Conservation (phyloP, 2,329 filamentous ascomycete species). For the Beauveria brongniartii region DNA sequence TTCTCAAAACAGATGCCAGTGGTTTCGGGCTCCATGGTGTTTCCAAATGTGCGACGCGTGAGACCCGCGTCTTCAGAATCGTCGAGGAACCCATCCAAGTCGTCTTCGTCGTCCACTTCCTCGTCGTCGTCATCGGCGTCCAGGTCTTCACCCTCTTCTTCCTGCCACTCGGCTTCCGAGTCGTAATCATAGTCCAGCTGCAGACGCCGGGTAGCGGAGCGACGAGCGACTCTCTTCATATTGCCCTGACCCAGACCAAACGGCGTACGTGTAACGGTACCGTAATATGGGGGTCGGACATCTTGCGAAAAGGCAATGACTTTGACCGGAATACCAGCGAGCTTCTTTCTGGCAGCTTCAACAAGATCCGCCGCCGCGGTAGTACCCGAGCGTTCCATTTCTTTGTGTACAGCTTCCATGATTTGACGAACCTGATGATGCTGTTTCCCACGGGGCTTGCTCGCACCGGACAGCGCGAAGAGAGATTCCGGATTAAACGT, state of each 20-base stretch:
- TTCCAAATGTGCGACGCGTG: conserved; percentile 50
- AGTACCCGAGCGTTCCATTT: conserved; percentile 32
- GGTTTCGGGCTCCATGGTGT: conserved; percentile 66
- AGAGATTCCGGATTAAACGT: conserved; percentile 37
- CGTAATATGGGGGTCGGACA: conserved; percentile 62
- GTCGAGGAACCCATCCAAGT: conserved; percentile 85
- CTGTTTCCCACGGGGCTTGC: conserved; percentile 36
- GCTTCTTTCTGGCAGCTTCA: conserved; percentile 27
- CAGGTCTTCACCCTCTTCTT: conserved; percentile 61
- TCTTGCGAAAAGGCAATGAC: conserved; percentile 54
- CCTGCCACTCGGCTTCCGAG: conserved; percentile 81
- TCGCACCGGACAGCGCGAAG: conserved; percentile 34
- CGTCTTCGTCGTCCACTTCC: conserved; percentile 68
- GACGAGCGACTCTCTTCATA: conserved; percentile 42
- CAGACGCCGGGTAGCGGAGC: conserved; percentile 47
- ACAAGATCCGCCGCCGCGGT: conserved; percentile 23
- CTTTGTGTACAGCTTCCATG: conserved; percentile 46
- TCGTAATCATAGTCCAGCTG: conserved; percentile 76
- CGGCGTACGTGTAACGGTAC: conserved; percentile 59
- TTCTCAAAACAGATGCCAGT: conserved; percentile 83
- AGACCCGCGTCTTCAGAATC: conserved; percentile 65
- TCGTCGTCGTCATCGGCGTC: conserved; percentile 60
- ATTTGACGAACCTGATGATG: conserved; percentile 52
- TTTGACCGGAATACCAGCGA: conserved; percentile 55
- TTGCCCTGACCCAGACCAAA: conserved; percentile 35